Base-by-base conservation (phyloP, 805 yeast genomes). In the Spathaspora passalidarum region DNA sequence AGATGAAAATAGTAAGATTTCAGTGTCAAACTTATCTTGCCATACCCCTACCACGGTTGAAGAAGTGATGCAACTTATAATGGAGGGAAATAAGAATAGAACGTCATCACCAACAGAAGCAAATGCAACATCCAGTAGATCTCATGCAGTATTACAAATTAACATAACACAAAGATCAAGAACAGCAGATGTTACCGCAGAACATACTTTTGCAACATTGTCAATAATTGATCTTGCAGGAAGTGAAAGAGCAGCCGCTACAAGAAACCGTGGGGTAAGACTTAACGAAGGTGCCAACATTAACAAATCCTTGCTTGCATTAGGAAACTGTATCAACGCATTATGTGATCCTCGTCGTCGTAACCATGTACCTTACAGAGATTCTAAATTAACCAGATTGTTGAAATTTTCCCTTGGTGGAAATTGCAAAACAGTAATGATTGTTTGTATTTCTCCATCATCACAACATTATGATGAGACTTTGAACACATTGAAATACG, bases 261-360 rank as follows among this genome's bases (percentile, higher is more conserved):
- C 98, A 0, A 81, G 79, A 53, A 92, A 92, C 62, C 66, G 89
- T 39, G 98, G 98, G 0, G 79, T 75, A 23, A 68, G 96, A 41
- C 72, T 92, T 11, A 79, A 80, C 46, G 98, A 92, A 62, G 97
- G 98, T 21, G 98, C 97, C 11, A 88, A 88, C 61, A 92, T 92
- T 59, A 92, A 92, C 68, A 81, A 83, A 60, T 89, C 97, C 0
- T 69, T 92, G 38, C 66, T 92, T 41, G 96, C 98, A 0, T 72
- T 92, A 39, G 98, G 97, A 0, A 91, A 90, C 59, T 92, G 97
- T 64, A 91, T 92, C 50, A 90, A 89, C 63, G 96, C 97, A 1
- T 70, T 91, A 37, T 88, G 96, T 65, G 90, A 84, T 53, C 79
- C 81, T 4, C 74, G 83, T 46, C 70, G 79, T 42, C 67, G 79